Base-by-base conservation (phyloP, 768 basidiomycete genomes). In the Strobilomyces echinocephalus region DNA sequence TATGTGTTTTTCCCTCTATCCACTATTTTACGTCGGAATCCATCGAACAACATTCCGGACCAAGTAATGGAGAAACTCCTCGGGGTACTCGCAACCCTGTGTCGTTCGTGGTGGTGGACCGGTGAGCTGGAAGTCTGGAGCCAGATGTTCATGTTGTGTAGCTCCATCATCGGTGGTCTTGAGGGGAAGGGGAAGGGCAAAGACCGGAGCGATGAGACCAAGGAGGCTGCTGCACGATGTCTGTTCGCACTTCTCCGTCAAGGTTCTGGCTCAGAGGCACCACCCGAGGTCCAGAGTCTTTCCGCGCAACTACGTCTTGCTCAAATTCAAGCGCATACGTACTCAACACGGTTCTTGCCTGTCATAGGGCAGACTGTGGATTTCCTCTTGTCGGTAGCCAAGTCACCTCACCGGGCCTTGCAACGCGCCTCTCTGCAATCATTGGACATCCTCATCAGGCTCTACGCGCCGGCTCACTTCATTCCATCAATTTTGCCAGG, bases 1-100 rank as follows among this genome's bases (percentile, higher is more conserved):
- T 98, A 97, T 68, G 74, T 84, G 28, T 90, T 95, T 71, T 88
- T 92, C 61, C 95, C 95, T 4, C 68, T 97, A 38, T 92, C 92
- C 2, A 81, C 84, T 28, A 82, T 97, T 46, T 77, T 97, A 34
- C 84, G 87, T 46, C 84, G 89, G 31, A 91, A 94, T 65, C 62
- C 79, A 15, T 78, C 84, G 3, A 63, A 77, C 7, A 73, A 79
- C 14, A 85, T 95, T 44, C 87, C 91, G 8, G 86, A 93, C 62
- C 85, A 85, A 60, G 71, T 93, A 30, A 72, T 95, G 44, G 91
- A 97, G 69, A 81, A 79, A 50, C 69, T 93, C 20, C 74, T 97
- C 54, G 61, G 74, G 24, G 72, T 80, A 12, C 72, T 95, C 30
- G 65, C 73, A 3, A 60, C 79, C 2, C 74, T 97, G 24, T 82